These are phyloP conservation scores for Talaromyces adpressus DNA, from an alignment of 495 filamentous ascomycete species.

Conservation along the genomic window DNA sequence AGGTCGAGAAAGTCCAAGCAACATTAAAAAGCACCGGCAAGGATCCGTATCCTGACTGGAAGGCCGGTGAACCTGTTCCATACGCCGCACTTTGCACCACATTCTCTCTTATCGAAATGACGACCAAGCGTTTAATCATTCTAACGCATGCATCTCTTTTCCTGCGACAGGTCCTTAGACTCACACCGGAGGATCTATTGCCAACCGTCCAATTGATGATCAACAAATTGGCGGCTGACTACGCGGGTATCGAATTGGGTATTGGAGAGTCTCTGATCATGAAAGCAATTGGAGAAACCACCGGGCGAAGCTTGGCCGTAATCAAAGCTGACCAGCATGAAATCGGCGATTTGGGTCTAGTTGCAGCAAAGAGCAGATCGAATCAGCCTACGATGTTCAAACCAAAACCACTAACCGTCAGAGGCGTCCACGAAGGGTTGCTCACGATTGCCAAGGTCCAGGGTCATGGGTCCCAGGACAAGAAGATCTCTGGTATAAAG, in stretches of 20 bases:
- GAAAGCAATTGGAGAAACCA: slow-evolving; percentile 94
- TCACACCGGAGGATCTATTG: slow-evolving; percentile 84
- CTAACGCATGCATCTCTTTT: slow-evolving; percentile 83
- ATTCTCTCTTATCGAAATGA: slow-evolving; percentile 89
- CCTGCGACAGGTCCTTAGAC: slow-evolving; percentile 81
- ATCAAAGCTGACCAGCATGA: slow-evolving; percentile 94
- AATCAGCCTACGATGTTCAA: slow-evolving; percentile 98
- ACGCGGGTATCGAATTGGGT: slow-evolving; percentile 89
- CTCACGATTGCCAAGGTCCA: slow-evolving; percentile 81
- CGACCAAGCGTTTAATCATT: slow-evolving; percentile 82
- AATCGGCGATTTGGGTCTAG: slow-evolving; percentile 89
- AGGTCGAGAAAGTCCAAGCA: slow-evolving; percentile 76
- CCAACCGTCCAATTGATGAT: slow-evolving; percentile 91
- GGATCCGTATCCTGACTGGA: slow-evolving; percentile 93
- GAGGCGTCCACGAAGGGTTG: slow-evolving; percentile 79
- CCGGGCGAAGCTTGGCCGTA: slow-evolving; percentile 74
- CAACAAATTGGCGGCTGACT: slow-evolving; percentile 95
- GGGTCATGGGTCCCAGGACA: slow-evolving; percentile 80
- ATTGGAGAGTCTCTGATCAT: slow-evolving; percentile 97
- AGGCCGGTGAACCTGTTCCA: slow-evolving; percentile 76
- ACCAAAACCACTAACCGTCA: slow-evolving; percentile 82
- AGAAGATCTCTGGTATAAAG: slow-evolving; percentile 91
- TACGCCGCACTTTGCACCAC: slow-evolving; percentile 94
- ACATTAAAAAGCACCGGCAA: slow-evolving; percentile 57
- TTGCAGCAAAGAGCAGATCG: slow-evolving; percentile 87